Evolutionary conservation across 2,329 filamentous ascomycete species (phyloP), one percentile per base, ranked within the genome.

Genomic region (Hymenoscyphus occultus): DNA sequence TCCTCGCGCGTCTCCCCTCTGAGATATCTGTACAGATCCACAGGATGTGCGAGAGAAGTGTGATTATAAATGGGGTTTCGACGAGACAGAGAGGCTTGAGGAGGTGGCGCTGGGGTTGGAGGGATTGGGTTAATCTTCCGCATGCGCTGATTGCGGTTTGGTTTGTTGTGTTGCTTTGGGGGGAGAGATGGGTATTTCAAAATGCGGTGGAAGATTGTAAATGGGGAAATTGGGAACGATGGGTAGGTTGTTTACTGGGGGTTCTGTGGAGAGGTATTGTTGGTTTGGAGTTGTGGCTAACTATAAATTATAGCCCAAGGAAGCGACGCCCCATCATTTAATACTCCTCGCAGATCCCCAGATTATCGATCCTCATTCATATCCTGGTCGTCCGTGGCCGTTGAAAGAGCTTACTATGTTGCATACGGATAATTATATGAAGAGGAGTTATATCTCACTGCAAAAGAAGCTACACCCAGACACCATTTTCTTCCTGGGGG

Each of bases 181-280:
- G 94, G 1, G 95, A 99, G 80, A 83, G 90, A 65, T 90, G 85
- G 77, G 84, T 89, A 42, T 98, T 96, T 76, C 82, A 84, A 62
- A 85, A 85, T 68, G 87, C 85, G 66, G 85, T 97, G 16, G 80
- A 84, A 64, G 82, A 80, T 61, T 99, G 95, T 77, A 80, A 85
- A 63, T 99, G 95, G 95, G 83, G 86, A 42, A 85, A 84, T 51
- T 99, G 95, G 95, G 95, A 99, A 81, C 84, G 86, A 77, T 99
- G 95, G 93, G 93, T 96, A 82, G 74, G 85, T 73, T 54, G 28
- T 5, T 45, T 61, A 54, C 59, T 64, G 1, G 9, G 6, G 22
- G 9, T 40, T 40, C 56, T 64, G 66, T 64, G 10, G 45, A 3
- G 5, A 57, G 54, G 28, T n/a, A 62, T 39, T 12, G 31, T 40